Percentiles rank a stretch among this genome's conserved stretches.
These are phyloP conservation scores for Cladosporium velox DNA, from an alignment of 2,329 filamentous ascomycete species.

Conservation along the genomic window DNA sequence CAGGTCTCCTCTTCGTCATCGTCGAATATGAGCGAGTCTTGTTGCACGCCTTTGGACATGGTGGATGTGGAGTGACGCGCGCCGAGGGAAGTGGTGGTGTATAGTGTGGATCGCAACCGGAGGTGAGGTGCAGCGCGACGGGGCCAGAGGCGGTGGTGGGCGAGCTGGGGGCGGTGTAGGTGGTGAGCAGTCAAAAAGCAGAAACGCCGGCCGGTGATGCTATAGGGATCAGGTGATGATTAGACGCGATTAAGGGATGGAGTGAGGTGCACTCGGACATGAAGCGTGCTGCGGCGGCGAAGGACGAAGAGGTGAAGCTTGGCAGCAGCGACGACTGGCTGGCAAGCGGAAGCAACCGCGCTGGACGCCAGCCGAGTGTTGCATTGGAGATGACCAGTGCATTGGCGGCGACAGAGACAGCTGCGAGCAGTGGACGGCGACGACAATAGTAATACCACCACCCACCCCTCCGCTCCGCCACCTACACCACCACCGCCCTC, in stretches of 20 bases:
- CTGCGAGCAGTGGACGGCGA: not conserved
- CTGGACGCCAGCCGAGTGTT: conserved; percentile 5
- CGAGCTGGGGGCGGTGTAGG: not conserved
- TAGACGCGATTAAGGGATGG: conserved; percentile 15
- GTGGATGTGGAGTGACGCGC: conserved; percentile 23
- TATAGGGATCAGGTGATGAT: conserved; percentile 13
- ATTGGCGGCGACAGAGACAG: conserved; percentile 9
- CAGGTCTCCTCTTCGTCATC: conserved; percentile 62
- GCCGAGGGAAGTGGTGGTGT: conserved; percentile 5
- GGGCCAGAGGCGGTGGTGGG: not conserved
- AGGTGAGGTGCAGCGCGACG: conserved; percentile 11
- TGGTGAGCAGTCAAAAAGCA: conserved; percentile 16
- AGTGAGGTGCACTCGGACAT: conserved; percentile 11
- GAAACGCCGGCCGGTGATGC: conserved; percentile 21
- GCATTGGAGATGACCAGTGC: conserved; percentile 10
- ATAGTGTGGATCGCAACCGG: conserved; percentile 15
- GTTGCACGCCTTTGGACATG: conserved; percentile 51
- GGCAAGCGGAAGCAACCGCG: conserved; percentile 1
- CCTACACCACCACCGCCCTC: conserved; percentile 20
- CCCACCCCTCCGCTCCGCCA: conserved; percentile 8
- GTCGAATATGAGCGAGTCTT: conserved; percentile 58
- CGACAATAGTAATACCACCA: not conserved
- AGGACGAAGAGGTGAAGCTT: not conserved
- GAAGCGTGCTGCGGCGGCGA: conserved; percentile 11
- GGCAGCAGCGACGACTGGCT: not conserved